phyloP scores from a whole-genome alignment of 192 early-diverging fungal species.

The Entomortierella parvispora region DNA sequence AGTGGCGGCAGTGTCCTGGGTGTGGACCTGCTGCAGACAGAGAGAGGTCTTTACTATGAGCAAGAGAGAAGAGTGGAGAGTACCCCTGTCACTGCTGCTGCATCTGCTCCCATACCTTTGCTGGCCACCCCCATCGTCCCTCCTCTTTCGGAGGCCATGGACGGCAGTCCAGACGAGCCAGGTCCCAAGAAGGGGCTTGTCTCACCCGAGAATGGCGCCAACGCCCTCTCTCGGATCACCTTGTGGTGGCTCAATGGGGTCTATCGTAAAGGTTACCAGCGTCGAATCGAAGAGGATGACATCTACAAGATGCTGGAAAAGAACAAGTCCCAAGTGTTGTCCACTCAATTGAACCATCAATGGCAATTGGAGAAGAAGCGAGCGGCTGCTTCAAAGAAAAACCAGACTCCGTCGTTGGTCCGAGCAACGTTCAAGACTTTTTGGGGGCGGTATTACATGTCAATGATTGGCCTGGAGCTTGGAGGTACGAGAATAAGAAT shows the following conservation, averaged over 20 bases:
- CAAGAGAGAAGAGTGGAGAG: no score
- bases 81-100: no score
- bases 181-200: conserved; percentile 2
- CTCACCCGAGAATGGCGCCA: conserved; percentile 27
- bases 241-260: conserved; percentile 33
- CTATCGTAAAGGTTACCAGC: conserved; percentile 23
- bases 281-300: conserved; percentile 28
- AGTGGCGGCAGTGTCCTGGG: no score
- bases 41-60: no score
- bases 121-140: no score
- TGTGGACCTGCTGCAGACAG: no score
- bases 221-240: conserved; percentile 12
- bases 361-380: conserved; percentile 8
- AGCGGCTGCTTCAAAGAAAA: not conserved
- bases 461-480: conserved; percentile 5
- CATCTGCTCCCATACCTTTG: no score
- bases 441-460: not conserved
- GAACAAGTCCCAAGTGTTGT: conserved; percentile 5
- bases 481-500: no score
- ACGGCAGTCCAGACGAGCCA: no score
- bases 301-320: conserved; percentile 31
- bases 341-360: not conserved
- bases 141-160: no score
- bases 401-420: not conserved
- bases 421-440: not conserved